Base-by-base conservation (phyloP, 2,329 filamentous ascomycete genomes). In the Diaporthe longicolla region DNA sequence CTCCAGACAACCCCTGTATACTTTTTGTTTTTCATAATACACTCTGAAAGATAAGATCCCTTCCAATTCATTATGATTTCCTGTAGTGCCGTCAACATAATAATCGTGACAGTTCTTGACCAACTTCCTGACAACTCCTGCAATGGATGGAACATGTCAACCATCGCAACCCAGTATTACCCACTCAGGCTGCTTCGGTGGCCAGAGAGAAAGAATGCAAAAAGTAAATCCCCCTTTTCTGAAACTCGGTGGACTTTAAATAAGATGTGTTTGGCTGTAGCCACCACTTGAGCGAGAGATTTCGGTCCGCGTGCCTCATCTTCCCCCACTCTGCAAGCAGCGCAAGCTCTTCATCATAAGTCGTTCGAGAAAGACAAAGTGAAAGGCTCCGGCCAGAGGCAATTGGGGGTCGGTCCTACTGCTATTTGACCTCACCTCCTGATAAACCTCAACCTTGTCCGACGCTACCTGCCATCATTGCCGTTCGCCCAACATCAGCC, bases 11-110 rank as follows among this genome's bases (percentile, higher is more conserved):
- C 63, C 24, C 32, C n/a, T 40, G 13, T 11, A 40, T 37, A 54
- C 63, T 24, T 66, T 66, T 50, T 52, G 48, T 17, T 52, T 17
- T n/a, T 26, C 45, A 52, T 54, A 13, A 68, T 68, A 68, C 45
- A 54, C 10, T 54, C 48, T 15, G n/a, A 54, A 26, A 54, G 32
- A 40, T 52, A 52, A 7, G 21, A 37, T 26, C 7, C 63, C 32
- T 52, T 40, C 48, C 63, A 54, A 40, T n/a, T 54, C 63, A 68
- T 68, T 54, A 54, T 54, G 48, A 40, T 40, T 19, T 40, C 17
- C 32, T 19, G 26, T 19, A 19, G n/a, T 15, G 24, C 19, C 9
- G 19, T 19, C 32, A 19, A 40, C n/a, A 54, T 26, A 40, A 29
- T 19, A 15, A 54, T 68, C 63, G 32, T 40, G n/a, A 21, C 29